Conservation (phyloP, 495 filamentous ascomycete species). For the Neurospora terricola region DNA sequence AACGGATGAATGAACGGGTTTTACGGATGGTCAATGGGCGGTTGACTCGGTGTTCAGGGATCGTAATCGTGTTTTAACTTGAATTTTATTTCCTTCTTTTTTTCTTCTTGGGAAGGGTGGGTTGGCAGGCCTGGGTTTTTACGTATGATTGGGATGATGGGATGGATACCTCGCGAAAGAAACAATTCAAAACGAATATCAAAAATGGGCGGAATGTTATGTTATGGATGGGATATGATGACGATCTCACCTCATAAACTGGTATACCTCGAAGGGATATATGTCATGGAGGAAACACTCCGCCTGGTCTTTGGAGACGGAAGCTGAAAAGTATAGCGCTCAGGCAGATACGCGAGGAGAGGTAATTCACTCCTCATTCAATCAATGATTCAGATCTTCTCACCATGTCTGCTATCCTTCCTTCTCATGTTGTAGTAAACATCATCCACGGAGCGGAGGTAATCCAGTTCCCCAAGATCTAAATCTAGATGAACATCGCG, state of each 20-base stretch:
- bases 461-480: background rate
- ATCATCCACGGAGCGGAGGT: background rate
- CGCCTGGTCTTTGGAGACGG: background rate
- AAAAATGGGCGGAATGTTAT: background rate
- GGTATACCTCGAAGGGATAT: background rate
- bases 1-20: constrained; percentile 5
- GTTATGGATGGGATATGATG: background rate
- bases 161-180: background rate
- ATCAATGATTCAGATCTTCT: background rate
- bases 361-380: background rate
- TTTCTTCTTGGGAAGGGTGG: background rate
- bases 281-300: background rate
- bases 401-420: background rate
- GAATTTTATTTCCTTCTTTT: background rate
- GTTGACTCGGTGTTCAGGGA: background rate
- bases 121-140: background rate
- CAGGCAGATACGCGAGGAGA: background rate
- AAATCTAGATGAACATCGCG: background rate
- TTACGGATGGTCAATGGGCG: background rate
- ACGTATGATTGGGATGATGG: background rate
- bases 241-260: background rate
- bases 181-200: background rate
- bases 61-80: background rate
- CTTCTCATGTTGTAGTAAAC: background rate
- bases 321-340: background rate